A percentile compares a stretch with the other conserved stretches of the same genome.
Evolutionary conservation across 768 basidiomycete species (phyloP).

Genomic region (Mycena vitilis): DNA sequence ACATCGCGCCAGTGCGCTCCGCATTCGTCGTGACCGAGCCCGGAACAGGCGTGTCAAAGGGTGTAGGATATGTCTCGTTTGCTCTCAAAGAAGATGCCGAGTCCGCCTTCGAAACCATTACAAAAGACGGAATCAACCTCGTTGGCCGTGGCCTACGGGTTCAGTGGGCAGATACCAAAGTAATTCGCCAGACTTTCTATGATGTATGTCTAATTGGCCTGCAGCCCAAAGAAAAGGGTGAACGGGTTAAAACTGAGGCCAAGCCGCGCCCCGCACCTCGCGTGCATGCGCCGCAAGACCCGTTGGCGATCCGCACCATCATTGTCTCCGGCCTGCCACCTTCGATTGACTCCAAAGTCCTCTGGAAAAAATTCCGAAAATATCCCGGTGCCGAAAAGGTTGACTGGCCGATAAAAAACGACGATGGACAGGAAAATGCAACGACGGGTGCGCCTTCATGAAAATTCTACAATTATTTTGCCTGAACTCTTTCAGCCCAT

Average conservation of each 20-base stretch:
- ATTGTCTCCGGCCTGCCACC: constrained; percentile 80
- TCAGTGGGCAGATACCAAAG: constrained; percentile 86
- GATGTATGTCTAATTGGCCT: constrained; percentile 5
- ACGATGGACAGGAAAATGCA: constrained; percentile 58
- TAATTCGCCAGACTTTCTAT: constrained; percentile 43
- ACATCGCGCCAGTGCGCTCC: constrained; percentile 92
- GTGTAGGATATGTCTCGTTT: constrained; percentile 97
- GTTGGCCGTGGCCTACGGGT: constrained; percentile 79
- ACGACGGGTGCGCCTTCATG: constrained; percentile 56
- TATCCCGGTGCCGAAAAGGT: constrained; percentile 80
- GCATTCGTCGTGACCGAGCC: constrained; percentile 93
- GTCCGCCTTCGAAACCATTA: constrained; percentile 71
- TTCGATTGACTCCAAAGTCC: constrained; percentile 67
- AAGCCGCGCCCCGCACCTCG: constrained; percentile 52
- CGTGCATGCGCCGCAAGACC: constrained; percentile 64
- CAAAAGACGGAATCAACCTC: constrained; percentile 71
- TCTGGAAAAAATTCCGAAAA: constrained; percentile 93
- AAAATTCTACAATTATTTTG: background rate
- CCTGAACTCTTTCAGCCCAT: constrained; percentile 59
- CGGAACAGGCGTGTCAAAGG: constrained; percentile 83
- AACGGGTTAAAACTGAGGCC: constrained; percentile 48
- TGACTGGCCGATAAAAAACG: constrained; percentile 71
- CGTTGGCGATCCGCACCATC: constrained; percentile 85
- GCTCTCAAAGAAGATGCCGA: constrained; percentile 91
- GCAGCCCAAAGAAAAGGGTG: constrained; percentile 60